Percentiles rank a stretch among this genome's conserved stretches.
Evolutionary conservation across 1,284 basidiomycete species (phyloP).

Genomic region (Ganoderma boninense): DNA sequence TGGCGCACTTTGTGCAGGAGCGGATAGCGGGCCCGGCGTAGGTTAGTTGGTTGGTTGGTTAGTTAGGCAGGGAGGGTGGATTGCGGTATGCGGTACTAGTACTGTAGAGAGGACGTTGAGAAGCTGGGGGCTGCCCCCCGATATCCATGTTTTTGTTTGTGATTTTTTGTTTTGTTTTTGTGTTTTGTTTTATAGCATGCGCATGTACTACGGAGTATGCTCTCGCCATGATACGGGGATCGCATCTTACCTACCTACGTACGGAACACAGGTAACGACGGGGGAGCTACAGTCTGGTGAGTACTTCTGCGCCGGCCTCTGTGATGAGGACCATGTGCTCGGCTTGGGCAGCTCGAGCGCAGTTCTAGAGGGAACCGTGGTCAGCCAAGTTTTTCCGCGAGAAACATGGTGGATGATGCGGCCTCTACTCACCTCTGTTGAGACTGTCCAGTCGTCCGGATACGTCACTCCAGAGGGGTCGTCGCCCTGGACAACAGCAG

Average conservation of each 20-base stretch:
- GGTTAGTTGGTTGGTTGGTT: background rate
- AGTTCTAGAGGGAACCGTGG: constrained; percentile 52
- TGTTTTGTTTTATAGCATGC: constrained; percentile 14
- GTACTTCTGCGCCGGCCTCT: constrained; percentile 69
- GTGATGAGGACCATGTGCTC: constrained; percentile 92
- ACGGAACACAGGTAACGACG: background rate
- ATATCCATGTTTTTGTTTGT: background rate
- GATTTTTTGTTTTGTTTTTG: background rate
- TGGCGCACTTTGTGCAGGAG: constrained; percentile 73
- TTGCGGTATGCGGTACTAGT: too few relatives aligned
- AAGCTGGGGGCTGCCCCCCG: background rate
- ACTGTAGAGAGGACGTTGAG: background rate
- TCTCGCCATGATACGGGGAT: background rate
- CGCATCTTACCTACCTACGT: background rate
- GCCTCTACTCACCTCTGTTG: constrained; percentile 75
- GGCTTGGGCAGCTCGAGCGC: constrained; percentile 83
- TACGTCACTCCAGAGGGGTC: constrained; percentile 77
- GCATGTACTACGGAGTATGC: constrained; percentile 5
- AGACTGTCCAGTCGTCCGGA: constrained; percentile 90
- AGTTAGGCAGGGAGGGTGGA: too few relatives aligned
- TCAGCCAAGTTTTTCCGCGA: background rate
- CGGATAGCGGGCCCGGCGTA: constrained; percentile 48
- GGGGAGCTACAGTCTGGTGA: constrained; percentile 51
- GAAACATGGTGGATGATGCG: background rate
- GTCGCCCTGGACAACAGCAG: constrained; percentile 78